Evolutionary conservation across 108 stramenopile species (phyloP).

Genomic region (Nitzschia sp.): DNA sequence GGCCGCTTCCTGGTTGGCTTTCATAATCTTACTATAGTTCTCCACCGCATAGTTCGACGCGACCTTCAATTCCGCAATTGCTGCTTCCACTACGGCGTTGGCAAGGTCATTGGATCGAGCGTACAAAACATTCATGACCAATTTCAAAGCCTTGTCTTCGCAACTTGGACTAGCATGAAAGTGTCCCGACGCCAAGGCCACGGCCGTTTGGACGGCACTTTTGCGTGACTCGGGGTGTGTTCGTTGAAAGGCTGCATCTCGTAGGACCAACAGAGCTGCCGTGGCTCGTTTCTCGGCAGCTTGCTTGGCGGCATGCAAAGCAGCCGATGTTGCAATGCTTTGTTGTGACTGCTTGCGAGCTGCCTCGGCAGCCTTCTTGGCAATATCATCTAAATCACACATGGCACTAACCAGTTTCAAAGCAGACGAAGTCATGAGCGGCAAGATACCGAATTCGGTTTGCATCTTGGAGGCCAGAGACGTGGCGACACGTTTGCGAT

Average conservation of each 20-base stretch:
- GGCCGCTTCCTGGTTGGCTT: conserved; percentile 49
- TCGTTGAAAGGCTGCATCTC: conserved; percentile 81
- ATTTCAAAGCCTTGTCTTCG: conserved; percentile 82
- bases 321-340: conserved; percentile 73
- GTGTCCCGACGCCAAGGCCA: conserved; percentile 77
- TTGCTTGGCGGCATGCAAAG: conserved; percentile 71
- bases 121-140: conserved; percentile 87
- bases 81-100: conserved; percentile 62
- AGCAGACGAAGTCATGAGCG: conserved; percentile 54
- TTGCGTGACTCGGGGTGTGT: conserved; percentile 39
- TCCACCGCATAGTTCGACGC: conserved; percentile 56
- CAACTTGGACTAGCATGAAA: conserved; percentile 62
- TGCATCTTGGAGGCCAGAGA: conserved; percentile 50
- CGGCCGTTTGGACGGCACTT: conserved; percentile 67
- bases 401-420: conserved; percentile 63
- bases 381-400: conserved; percentile 81
- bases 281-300: conserved; percentile 89
- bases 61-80: conserved; percentile 62
- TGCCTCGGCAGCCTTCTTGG: conserved; percentile 69
- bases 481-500: conserved; percentile 62
- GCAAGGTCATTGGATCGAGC: conserved; percentile 63
- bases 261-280: conserved; percentile 66
- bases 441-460: conserved; percentile 53
- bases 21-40: conserved; percentile 55
- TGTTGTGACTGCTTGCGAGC: conserved; percentile 62